phyloP scores from a whole-genome alignment of 225 moss, liverwort and hornwort species.

The Sphagnum contortum region DNA sequence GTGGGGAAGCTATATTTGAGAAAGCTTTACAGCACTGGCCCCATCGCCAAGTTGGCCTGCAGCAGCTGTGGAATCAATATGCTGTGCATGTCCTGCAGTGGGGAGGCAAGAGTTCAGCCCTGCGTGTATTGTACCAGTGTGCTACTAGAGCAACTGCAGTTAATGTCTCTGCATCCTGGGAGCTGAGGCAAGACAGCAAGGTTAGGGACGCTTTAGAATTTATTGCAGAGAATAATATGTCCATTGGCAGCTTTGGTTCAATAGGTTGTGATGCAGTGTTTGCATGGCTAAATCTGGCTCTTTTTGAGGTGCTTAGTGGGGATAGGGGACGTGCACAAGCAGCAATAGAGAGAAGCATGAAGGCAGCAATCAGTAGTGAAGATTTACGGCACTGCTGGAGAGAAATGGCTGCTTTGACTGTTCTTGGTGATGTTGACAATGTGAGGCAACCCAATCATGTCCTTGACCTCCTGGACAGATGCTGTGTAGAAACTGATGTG shows the following conservation, averaged over 20 bases:
- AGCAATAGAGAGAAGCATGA: conserved; percentile 46
- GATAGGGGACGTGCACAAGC: conserved; percentile 31
- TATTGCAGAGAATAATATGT: conserved; percentile 16
- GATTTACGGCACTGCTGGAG: conserved; percentile 62
- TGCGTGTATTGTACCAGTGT: conserved; percentile 32
- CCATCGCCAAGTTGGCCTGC: conserved; percentile 18
- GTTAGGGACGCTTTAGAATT: conserved; percentile 17
- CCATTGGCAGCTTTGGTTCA: conserved; percentile 14
- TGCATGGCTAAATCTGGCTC: conserved; percentile 56
- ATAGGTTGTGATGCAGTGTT: conserved; percentile 43
- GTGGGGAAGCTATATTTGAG: conserved; percentile 48
- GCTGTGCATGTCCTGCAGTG: conserved; percentile 44
- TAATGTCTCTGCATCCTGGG: background rate
- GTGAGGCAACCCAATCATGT: conserved; percentile 5
- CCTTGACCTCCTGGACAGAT: conserved; percentile 49
- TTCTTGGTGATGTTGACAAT: conserved; percentile 7
- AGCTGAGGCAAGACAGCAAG: conserved; percentile 3
- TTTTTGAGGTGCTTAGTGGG: conserved; percentile 49
- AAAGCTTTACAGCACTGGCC: conserved; percentile 42
- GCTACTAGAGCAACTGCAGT: conserved; percentile 3
- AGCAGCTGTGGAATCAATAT: conserved; percentile 69
- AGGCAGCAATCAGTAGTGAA: conserved; percentile 37
- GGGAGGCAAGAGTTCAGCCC: conserved; percentile 36
- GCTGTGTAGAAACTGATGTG: conserved; percentile 37
- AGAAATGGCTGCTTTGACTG: conserved; percentile 44